Evolutionary conservation across 129 eudicot species (phyloP).

Genomic region (Pulicaria dysenterica): DNA sequence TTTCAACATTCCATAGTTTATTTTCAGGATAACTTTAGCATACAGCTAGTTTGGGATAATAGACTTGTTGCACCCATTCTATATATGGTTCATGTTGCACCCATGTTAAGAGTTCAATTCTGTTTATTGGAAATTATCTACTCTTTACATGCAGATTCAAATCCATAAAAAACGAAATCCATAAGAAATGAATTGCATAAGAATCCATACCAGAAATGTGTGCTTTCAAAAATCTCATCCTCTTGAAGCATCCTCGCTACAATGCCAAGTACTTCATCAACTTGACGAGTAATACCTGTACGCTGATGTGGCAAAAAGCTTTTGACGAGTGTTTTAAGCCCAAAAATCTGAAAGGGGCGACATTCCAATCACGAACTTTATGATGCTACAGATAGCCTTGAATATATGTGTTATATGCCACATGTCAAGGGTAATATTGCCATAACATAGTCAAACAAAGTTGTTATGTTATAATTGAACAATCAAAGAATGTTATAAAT

Average conservation of each 20-base stretch:
- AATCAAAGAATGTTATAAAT: neutral
- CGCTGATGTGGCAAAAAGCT: constrained; percentile 72
- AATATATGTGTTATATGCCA: neutral
- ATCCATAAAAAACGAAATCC: constrained; percentile 1
- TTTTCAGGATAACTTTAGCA: neutral
- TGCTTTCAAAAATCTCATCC: constrained; percentile 45
- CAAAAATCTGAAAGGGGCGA: constrained; percentile 64
- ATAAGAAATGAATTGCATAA: neutral
- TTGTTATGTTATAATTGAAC: neutral
- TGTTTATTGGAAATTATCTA: neutral
- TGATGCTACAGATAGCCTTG: constrained; percentile 27
- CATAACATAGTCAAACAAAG: constrained; percentile 10
- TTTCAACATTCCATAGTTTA: neutral
- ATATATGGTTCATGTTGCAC: constrained; percentile 12
- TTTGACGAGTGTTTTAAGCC: constrained; percentile 86
- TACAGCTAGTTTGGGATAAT: neutral
- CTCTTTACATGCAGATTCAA: neutral
- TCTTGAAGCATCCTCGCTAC: constrained; percentile 64
- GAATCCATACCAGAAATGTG: constrained; percentile 47
- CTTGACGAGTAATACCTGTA: constrained; percentile 41
- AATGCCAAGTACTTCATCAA: constrained; percentile 59
- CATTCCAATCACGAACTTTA: constrained; percentile 7
- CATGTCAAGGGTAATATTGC: constrained; percentile 7
- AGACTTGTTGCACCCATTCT: constrained; percentile 12
- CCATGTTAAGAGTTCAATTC: constrained; percentile 8